Conservation (phyloP, 352 stramenopile species). For the Phytopythium litorale region DNA sequence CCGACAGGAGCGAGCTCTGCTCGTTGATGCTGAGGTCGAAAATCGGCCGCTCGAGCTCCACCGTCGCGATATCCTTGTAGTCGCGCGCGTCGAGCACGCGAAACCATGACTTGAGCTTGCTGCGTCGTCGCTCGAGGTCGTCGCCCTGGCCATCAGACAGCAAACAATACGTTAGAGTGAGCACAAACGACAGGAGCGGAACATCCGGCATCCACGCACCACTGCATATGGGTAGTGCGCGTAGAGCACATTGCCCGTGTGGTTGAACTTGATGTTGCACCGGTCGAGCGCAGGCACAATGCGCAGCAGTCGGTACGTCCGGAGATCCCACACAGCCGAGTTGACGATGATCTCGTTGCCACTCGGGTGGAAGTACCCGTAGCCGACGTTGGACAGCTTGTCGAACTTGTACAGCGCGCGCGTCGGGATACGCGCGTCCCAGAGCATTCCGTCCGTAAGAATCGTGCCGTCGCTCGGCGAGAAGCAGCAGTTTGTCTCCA, state of each 20-base stretch:
- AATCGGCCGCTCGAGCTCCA: conserved; percentile 74
- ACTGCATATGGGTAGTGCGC: conserved; percentile 74
- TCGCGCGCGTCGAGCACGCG: conserved; percentile 77
- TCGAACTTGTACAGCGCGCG: conserved; percentile 87
- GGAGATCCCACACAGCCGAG: conserved; percentile 87
- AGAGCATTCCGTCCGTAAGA: conserved; percentile 79
- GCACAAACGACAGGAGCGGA: neutral
- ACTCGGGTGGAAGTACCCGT: conserved; percentile 83
- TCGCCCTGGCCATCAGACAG: conserved; percentile 33
- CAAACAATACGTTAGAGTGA: neutral
- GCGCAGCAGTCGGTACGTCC: conserved; percentile 78
- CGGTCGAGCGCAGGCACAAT: conserved; percentile 88
- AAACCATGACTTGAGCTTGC: conserved; percentile 82
- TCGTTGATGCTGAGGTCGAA: conserved; percentile 68
- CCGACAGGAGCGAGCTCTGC: conserved; percentile 61
- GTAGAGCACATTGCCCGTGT: conserved; percentile 68
- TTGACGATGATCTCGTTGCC: conserved; percentile 90
- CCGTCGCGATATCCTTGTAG: conserved; percentile 81
- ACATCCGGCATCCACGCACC: conserved; percentile 25
- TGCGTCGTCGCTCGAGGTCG: conserved; percentile 47
- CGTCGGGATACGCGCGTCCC: conserved; percentile 68
- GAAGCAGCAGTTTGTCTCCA: conserved; percentile 80
- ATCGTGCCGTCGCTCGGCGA: conserved; percentile 68
- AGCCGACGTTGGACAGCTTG: conserved; percentile 81
- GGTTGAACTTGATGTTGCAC: conserved; percentile 74